Base-by-base conservation (phyloP, 441 rosid genomes). In the Erodium trifolium region DNA sequence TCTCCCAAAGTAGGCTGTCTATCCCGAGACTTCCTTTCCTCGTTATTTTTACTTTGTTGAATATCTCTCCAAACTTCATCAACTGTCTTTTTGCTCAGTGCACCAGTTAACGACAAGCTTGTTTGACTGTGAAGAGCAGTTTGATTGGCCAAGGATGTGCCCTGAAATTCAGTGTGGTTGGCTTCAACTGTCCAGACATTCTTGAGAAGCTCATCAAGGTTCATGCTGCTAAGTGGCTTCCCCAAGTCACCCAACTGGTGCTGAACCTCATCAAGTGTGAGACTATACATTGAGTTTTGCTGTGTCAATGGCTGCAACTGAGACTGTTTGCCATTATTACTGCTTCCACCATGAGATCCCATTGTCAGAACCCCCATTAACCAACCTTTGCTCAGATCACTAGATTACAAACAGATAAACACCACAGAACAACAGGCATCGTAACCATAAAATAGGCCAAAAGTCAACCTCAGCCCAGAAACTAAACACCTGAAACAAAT, bases 1-100 rank as follows among this genome's bases (percentile, higher is more conserved):
- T 49, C 57, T n/a, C 57, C 57, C 16, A 49, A 49, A 49, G 57
- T 45, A 97, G 91, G 68, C 99, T 34, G 37, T 4, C 37, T 34
- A 47, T 34, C 57, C 16, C 57, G 16, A 49, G 57, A 49, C 57
- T 49, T 49, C 57, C 57, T 49, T 49, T 49, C 57, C 16, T n/a
- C 57, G n/a, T 49, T 49, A 49, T 49, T 49, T 49, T 49, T 49
- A 17, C 16, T 49, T 13, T 49, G 57, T 49, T 49, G 57, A 49
- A 49, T 49, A 49, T 49, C 57, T 49, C 57, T 49, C 57, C 57
- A 49, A 49, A 49, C 16, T n/a, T 49, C 57, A 49, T 49, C 57
- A 49, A 49, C 57, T 49, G 57, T 49, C 57, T 49, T 49, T 17
- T 49, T 49, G 57, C 57, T 49, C 57, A 49, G 4, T 49, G 57